phyloP scores from a whole-genome alignment of 108 stramenopile genomes.

The Nitzschia inconspicua region DNA sequence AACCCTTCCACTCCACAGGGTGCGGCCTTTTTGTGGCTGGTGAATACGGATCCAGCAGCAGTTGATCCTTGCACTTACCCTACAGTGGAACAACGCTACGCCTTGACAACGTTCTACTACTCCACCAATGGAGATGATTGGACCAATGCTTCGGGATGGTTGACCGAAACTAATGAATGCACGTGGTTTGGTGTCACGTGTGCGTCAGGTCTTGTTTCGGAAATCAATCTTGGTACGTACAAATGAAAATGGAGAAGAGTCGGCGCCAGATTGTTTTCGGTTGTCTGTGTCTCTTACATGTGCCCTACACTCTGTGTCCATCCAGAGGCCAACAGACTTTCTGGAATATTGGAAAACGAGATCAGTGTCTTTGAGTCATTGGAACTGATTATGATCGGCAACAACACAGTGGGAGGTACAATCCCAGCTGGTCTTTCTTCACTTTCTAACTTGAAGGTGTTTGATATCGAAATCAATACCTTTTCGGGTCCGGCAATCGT shows the following conservation, averaged over 20 bases:
- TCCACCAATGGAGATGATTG: conserved; percentile 41
- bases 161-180: conserved; percentile 31
- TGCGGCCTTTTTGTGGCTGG: conserved; percentile 35
- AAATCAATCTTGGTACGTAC: neutral
- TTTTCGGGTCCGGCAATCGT: conserved; percentile 23
- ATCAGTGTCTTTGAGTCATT: conserved; percentile 25
- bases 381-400: conserved; percentile 16
- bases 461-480: conserved; percentile 24
- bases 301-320: neutral
- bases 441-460: conserved; percentile 6
- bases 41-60: conserved; percentile 29
- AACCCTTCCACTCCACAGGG: conserved; percentile 48
- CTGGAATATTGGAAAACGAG: conserved; percentile 26
- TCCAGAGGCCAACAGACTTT: conserved; percentile 9
- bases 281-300: neutral
- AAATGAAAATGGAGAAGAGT: neutral
- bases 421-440: conserved; percentile 30
- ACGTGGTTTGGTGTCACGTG: conserved; percentile 49
- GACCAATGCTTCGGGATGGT: conserved; percentile 37
- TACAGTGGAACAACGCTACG: conserved; percentile 43
- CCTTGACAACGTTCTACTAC: conserved; percentile 40
- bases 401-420: conserved; percentile 25
- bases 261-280: neutral
- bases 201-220: neutral
- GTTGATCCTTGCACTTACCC: conserved; percentile 39